phyloP scores from a whole-genome alignment of 2,329 filamentous ascomycete species.

The Aspergillus niger region DNA sequence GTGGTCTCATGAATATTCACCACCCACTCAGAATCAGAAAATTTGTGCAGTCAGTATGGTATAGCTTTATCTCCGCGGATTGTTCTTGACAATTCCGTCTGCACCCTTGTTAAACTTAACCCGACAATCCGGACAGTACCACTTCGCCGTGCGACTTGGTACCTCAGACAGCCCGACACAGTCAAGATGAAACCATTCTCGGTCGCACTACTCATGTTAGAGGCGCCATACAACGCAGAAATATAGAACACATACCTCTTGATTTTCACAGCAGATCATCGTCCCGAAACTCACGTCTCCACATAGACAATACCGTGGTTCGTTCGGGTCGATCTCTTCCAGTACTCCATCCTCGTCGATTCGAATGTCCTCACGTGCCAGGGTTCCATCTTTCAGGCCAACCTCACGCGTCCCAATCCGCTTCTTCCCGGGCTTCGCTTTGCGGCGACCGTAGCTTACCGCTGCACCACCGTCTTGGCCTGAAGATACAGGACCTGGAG shows the following conservation, averaged over 20 bases:
- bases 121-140: constrained; percentile 66
- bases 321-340: constrained; percentile 60
- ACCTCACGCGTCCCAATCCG: constrained; percentile 44
- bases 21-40: background rate
- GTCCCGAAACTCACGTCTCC: constrained; percentile 65
- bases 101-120: constrained; percentile 50
- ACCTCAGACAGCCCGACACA: constrained; percentile 62
- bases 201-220: constrained; percentile 56
- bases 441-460: constrained; percentile 62
- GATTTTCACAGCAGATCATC: constrained; percentile 68
- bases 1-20: constrained; percentile 2
- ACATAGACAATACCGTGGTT: constrained; percentile 66
- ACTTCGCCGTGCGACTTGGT: constrained; percentile 62
- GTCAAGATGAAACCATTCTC: constrained; percentile 67
- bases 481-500: constrained; percentile 60
- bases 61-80: constrained; percentile 34
- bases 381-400: constrained; percentile 26
- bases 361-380: constrained; percentile 39
- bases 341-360: constrained; percentile 52
- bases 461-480: constrained; percentile 62
- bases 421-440: constrained; percentile 54
- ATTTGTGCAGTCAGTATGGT: background rate
- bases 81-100: constrained; percentile 43
- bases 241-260: constrained; percentile 48
- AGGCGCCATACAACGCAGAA: background rate